phyloP scores from a whole-genome alignment of 2,329 filamentous ascomycete species.

The Epichloe amarillans region DNA sequence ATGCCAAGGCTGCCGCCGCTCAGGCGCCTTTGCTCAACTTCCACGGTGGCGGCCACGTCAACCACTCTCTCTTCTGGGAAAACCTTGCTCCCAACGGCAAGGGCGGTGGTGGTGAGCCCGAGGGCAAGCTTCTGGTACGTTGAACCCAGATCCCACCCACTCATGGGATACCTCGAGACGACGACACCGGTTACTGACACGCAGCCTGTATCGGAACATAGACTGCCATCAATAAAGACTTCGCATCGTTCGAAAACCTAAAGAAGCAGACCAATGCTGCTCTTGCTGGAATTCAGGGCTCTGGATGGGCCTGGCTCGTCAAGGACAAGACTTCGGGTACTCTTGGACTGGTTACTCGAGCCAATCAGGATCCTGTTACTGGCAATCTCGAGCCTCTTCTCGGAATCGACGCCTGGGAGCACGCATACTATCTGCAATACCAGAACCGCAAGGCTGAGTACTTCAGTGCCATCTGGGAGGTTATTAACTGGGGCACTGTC shows the following conservation, averaged over 20 bases:
- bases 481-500: conserved; percentile 89
- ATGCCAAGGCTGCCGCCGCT: conserved; percentile 33
- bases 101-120: conserved; percentile 46
- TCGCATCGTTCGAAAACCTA: conserved; percentile 52
- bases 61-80: conserved; percentile 80
- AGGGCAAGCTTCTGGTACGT: conserved; percentile 44
- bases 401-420: conserved; percentile 91
- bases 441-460: conserved; percentile 96
- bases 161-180: conserved; percentile 17
- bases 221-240: conserved; percentile 50
- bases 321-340: conserved; percentile 51
- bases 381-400: conserved; percentile 72
- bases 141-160: background rate
- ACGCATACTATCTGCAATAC: conserved; percentile 92
- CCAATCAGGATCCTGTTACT: conserved; percentile 82
- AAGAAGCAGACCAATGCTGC: conserved; percentile 53
- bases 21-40: conserved; percentile 53
- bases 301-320: conserved; percentile 84
- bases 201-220: conserved; percentile 9
- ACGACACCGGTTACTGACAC: conserved; percentile 19
- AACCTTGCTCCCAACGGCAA: conserved; percentile 58
- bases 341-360: conserved; percentile 53
- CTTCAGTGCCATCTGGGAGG: conserved; percentile 87
- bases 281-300: conserved; percentile 68
- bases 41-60: conserved; percentile 76